Evolutionary conservation across 2,329 filamentous ascomycete species (phyloP).

Genomic region (Aspergillus sojae): DNA sequence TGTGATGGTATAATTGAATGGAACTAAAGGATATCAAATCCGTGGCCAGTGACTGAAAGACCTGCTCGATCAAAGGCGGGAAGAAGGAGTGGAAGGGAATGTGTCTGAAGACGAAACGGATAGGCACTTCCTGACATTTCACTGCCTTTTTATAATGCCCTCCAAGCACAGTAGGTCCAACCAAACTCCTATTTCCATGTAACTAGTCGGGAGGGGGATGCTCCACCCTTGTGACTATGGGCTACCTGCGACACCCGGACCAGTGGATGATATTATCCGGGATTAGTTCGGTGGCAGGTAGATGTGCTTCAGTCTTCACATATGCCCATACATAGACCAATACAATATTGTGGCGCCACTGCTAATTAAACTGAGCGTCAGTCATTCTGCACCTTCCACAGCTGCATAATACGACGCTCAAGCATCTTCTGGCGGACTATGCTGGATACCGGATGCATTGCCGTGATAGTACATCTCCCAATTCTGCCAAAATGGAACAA

Average conservation of each 20-base stretch:
- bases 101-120: conserved; percentile 4
- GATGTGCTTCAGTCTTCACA: background rate
- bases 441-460: conserved; percentile 3
- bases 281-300: conserved; percentile 3
- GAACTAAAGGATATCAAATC: conserved; percentile 15
- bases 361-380: conserved; percentile 4
- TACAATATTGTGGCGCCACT: background rate
- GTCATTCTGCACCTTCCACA: background rate
- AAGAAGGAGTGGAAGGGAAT: conserved; percentile 11
- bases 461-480: background rate
- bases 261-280: conserved; percentile 14
- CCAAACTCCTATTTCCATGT: background rate
- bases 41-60: conserved; percentile 15
- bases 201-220: background rate
- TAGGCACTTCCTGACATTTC: background rate
- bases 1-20: conserved; percentile 4
- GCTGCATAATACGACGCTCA: background rate
- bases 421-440: background rate
- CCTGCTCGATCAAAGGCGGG: conserved; percentile 18
- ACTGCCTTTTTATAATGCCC: conserved; percentile 19
- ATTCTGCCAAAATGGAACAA: background rate
- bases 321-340: background rate
- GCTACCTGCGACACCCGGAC: conserved; percentile 8
- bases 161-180: background rate
- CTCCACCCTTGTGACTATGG: conserved; percentile 7